Conservation (phyloP, 2,329 filamentous ascomycete genomes). For the Leptographium wingfieldii region DNA sequence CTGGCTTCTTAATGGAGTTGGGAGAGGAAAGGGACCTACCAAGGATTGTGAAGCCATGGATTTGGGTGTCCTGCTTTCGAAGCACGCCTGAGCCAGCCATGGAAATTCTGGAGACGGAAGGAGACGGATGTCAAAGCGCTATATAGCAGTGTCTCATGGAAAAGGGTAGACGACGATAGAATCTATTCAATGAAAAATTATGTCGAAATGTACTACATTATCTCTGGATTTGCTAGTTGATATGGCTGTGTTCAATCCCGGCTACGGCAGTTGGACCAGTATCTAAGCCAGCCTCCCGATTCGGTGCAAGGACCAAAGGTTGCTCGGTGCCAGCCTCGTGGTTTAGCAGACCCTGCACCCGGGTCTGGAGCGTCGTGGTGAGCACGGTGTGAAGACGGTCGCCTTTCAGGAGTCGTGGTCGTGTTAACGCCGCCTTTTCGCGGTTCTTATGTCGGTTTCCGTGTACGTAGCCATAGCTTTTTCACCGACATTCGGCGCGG, state of each 20-base stretch:
- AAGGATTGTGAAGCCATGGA: slow-evolving; percentile 5
- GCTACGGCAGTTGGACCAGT: too few relatives aligned
- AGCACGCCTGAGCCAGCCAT: slow-evolving; percentile 20
- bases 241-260: background rate
- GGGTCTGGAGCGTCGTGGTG: background rate
- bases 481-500: too few relatives aligned
- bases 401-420: too few relatives aligned
- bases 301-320: too few relatives aligned
- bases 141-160: slow-evolving; percentile 3
- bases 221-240: background rate
- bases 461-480: too few relatives aligned
- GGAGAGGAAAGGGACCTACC: slow-evolving; percentile 4
- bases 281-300: too few relatives aligned
- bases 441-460: too few relatives aligned
- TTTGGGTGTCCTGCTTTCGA: background rate
- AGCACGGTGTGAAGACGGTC: too few relatives aligned
- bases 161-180: slow-evolving; percentile 37
- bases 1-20: background rate
- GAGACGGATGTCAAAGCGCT: background rate
- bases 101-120: slow-evolving; percentile 7
- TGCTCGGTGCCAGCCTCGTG: too few relatives aligned
- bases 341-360: too few relatives aligned
- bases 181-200: slow-evolving; percentile 28
- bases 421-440: too few relatives aligned
- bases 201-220: background rate